Evolutionary conservation across 1,284 basidiomycete genomes (phyloP), one percentile per base, ranked within the genome.

Genomic region (Moesziomyces globuligerus): DNA sequence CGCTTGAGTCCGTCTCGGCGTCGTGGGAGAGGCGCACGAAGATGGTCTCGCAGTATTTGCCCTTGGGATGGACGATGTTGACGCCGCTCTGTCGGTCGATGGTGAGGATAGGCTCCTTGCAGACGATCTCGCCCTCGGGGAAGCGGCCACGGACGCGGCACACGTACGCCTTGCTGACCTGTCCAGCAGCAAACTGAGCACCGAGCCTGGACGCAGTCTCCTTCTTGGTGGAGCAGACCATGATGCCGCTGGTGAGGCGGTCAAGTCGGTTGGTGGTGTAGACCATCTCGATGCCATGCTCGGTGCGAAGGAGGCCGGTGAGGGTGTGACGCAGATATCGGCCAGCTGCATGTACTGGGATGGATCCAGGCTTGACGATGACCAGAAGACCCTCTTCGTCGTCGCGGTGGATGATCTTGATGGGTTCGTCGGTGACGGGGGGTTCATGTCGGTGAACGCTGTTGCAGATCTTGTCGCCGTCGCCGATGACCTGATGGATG

Each of bases 361-460:
- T 78, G 39, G 75, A 77, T 9, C 80, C 80, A 1, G 80, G 80
- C 48, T 82, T 82, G 24, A 81, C 90, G 26, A 99, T 91, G 13
- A 98, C 91, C 25, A 98, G 87, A 66, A 96, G 91, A 62, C 91
- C 88, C 34, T 89, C 87, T 65, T 91, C 89, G 17, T 86, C 86
- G 82, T 97, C 92, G 42, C 90, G 87, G 72, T 87, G 84, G 7
- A 97, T 85, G 42, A 98, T 87, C 67, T 90, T 88, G 48, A 98
- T 89, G 0, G 92, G 91, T 10, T 88, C 91, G 7, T 91, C 89
- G 1, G 93, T 91, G 3, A 98, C 90, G 0, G 96, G 93, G 4
- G 96, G 95, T 83, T 99, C 96, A 81, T 99, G 96, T 17, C 93
- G 86, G 83, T 97, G 94, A 2, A 95, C 93, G 5, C 93, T 88